Base-by-base conservation (phyloP, 495 filamentous ascomycete genomes). In the Hypoxylon crocopeplum region DNA sequence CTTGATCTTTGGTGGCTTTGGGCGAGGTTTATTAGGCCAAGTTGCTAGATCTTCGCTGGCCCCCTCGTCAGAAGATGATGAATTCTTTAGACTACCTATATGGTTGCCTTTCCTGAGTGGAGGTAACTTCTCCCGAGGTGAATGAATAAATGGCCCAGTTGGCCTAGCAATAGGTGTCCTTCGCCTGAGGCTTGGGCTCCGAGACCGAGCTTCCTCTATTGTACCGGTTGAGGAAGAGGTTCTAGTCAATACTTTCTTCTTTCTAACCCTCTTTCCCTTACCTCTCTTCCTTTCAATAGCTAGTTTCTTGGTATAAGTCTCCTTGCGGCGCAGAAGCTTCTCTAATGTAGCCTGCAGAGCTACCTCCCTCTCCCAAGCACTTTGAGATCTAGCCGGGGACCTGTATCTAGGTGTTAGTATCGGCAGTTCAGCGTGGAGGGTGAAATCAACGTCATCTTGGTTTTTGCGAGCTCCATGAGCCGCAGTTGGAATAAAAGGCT, bases 401-500 rank as follows among this genome's bases (percentile, higher is more conserved):
- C 58, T 61, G 11, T 32, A 10, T 19, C 2, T 11, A 7, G 15
- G 3, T 22, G 24, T 13, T 12, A 54, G 20, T 12, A 55, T 10
- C 7, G 22, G 4, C 4, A 34, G 6, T 15, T 11, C n/a, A 25
- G 7, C 2, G 20, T 36, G 15, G 13, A 20, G 12, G 13, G 13
- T 5, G 25, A 48, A 16, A 53, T 56, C 0, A 40, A 56, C 57
- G 17, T 36, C 32, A 46, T 47, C 40, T 56, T 54, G 0, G 30
- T 39, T 25, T 52, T 66, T 8, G 62, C 57, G 8, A 66, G 34
- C n/a, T 50, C 33, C 48, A 59, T 48, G 16, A 66, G 37, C n/a
- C 24, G 24, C 7, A 66, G n/a, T 0, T 56, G 38, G 10, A 61
- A 53, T 15, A 66, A 20, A 4, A 61, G 10, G 33, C 48, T 66